Evolutionary conservation across 2,329 filamentous ascomycete species (phyloP), one percentile per base, ranked within the genome.

Genomic region (Balansia obtecta): DNA sequence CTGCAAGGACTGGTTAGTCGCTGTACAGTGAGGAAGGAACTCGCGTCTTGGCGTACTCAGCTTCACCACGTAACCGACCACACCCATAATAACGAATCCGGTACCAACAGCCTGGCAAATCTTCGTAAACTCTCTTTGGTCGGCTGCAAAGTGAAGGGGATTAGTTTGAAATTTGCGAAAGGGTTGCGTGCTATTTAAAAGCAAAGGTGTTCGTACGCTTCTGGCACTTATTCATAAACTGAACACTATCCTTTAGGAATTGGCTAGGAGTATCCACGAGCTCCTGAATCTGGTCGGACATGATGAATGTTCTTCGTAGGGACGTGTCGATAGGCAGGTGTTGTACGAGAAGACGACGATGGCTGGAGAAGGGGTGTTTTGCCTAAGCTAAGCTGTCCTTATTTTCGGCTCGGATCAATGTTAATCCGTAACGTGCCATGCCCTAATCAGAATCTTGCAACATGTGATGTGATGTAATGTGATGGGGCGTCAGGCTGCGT

Each of bases 11-110:
- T 30, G 15, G 22, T 48, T 16, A 48, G 42, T 22, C 5, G 8
- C 48, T n/a, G 32, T 27, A 40, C 3, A 0, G 13, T 11, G 6
- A 16, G 3, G n/a, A 34, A 8, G 6, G 18, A 8, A 39, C 15
- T 22, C 16, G 39, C 13, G 47, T 20, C 30, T 44, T 6, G 11
- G 57, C 76, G 46, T 71, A 82, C 79, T 82, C 62, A 85, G 73
- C 74, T 85, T 85, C 63, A 85, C 80, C 55, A 85, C 67, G 68
- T 84, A 85, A 55, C 82, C 82, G 52, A 85, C 82, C 45, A 79
- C 78, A 55, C 81, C 81, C 81, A 84, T 85, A 66, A 85, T 76
- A 55, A 85, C 66, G 69, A 85, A 85, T 53, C 82, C 82, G 55
- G 83, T 75, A 52, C 81, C 82, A 54, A 85, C 82, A 54, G 82